Evolutionary conservation across 2,329 filamentous ascomycete species (phyloP), one percentile per base, ranked within the genome.

Genomic region (Clarireedia hainanense): DNA sequence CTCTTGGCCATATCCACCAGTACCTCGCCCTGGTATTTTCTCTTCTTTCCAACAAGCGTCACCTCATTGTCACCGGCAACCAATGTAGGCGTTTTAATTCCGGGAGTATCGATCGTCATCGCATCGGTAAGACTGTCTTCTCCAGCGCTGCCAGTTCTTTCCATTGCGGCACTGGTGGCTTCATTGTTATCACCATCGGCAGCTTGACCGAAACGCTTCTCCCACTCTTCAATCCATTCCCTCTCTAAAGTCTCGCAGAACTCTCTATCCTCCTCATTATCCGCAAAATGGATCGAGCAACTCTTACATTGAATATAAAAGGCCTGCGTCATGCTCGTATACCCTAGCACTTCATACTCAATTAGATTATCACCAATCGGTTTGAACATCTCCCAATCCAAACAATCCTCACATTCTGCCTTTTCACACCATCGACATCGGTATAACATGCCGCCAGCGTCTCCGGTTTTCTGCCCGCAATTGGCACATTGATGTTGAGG

Each of bases 391-490:
- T 77, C 72, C 68, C 77, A 82, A 48, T 82, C 74, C 0, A 84
- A 64, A 61, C 80, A 84, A 46, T 82, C 76, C 55, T 84, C 80
- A 61, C 81, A 85, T 61, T 74, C 83, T 0, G 75, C 79, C 2
- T 69, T 68, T 27, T 77, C 74, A 59, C 81, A 85, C 72, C 74
- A 80, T 7, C 77, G 72, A 62, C 80, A 84, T 23, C 76, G 73
- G 64, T 75, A 73, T 1, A 75, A 56, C 59, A 75, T 70, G 5
- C 71, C 70, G 1, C 73, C 73, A 0, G 69, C 72, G 49, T 73
- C 67, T 0, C 66, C 66, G 0, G 79, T 79, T 55, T 76, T 77
- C 61, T 78, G 78, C 2, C 69, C 68, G 57, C 81, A 84, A 42
- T 78, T 74, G 2, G 62, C 66, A 59, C 81, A 84, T 45, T 74